These are phyloP conservation scores for Mucor racemosus DNA, from an alignment of 371 early-diverging fungal species.

Conservation along the genomic window DNA sequence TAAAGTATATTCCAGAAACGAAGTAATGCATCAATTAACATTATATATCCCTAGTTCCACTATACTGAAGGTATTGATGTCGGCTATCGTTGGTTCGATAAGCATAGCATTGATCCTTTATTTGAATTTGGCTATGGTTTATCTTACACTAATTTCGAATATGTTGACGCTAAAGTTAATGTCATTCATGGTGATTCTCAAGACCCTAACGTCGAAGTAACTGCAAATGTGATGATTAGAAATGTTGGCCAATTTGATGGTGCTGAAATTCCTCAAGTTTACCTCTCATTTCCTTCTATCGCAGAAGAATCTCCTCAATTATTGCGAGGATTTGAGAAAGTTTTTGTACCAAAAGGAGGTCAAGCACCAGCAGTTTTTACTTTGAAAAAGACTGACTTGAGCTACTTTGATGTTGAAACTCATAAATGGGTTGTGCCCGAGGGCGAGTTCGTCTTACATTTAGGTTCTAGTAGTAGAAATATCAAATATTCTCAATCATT, in stretches of 20 bases:
- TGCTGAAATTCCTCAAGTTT: conserved; percentile 63
- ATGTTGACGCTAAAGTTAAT: conserved; percentile 26
- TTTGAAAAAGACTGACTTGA: conserved; percentile 42
- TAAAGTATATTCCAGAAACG: neutral
- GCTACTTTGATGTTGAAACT: conserved; percentile 42
- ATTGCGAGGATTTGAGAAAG: conserved; percentile 60
- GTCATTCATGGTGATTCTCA: conserved; percentile 3
- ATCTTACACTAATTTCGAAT: conserved; percentile 65
- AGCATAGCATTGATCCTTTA: conserved; percentile 50
- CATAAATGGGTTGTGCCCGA: conserved; percentile 47
- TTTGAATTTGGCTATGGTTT: conserved; percentile 69
- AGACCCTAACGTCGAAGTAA: conserved; percentile 20
- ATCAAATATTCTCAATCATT: conserved; percentile 34
- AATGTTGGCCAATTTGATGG: conserved; percentile 61
- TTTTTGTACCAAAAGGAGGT: conserved; percentile 33
- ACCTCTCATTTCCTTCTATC: conserved; percentile 56
- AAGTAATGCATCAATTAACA: neutral
- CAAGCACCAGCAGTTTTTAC: conserved; percentile 37
- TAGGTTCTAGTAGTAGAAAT: conserved; percentile 59
- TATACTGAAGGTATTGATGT: conserved; percentile 61
- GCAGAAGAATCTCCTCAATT: conserved; percentile 56
- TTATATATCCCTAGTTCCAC: conserved; percentile 21
- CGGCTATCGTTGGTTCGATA: conserved; percentile 64
- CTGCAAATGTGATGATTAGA: conserved; percentile 40
- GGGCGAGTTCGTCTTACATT: conserved; percentile 48